A percentile compares a stretch with the other conserved stretches of the same genome.
phyloP scores from a whole-genome alignment of 2,329 filamentous ascomycete species.

The Microcyclospora tardicrescens region DNA sequence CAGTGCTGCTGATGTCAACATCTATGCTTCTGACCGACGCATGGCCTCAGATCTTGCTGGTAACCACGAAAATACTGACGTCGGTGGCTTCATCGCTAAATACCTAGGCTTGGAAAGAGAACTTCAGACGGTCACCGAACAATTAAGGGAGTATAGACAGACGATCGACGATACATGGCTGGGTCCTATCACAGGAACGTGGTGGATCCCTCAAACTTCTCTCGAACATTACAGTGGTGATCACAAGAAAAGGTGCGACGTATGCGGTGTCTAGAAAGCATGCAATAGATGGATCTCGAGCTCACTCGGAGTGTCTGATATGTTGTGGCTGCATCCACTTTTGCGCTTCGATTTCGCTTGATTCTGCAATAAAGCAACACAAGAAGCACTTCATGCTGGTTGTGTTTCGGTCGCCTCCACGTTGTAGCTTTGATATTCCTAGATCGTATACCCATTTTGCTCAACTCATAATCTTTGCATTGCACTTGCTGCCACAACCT shows the following conservation, averaged over 20 bases:
- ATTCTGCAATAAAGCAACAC: no score
- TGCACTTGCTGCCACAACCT: no score
- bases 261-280: conserved; percentile 11
- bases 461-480: no score
- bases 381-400: no score
- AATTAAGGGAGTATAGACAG: conserved; percentile 49
- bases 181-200: conserved; percentile 30
- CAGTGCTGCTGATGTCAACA: conserved; percentile 80
- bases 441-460: no score
- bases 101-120: conserved; percentile 77
- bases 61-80: conserved; percentile 90
- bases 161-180: conserved; percentile 28
- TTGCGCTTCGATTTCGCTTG: no score
- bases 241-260: conserved; percentile 13
- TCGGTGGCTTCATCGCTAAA: conserved; percentile 66
- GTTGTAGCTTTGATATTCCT: no score
- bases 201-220: conserved; percentile 36
- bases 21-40: conserved; percentile 67
- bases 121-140: conserved; percentile 61
- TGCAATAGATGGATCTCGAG: no score
- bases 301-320: no score
- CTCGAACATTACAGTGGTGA: conserved; percentile 23
- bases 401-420: no score
- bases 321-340: no score
- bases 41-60: conserved; percentile 53